Base-by-base conservation (phyloP, 441 rosid species). In the Jatropha podagrica region DNA sequence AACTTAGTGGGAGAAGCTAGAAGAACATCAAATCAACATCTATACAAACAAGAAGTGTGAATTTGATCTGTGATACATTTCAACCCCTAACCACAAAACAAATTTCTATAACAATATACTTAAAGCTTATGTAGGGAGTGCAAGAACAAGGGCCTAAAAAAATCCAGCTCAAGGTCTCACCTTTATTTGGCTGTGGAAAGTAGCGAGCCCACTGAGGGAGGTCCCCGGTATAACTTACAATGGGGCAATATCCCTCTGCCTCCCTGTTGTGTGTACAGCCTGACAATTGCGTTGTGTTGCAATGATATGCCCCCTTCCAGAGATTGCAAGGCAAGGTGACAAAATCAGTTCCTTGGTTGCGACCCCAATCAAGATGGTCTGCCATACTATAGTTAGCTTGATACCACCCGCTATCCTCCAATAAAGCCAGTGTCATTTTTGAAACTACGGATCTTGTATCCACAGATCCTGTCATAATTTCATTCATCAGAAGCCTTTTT, bases 341-440 rank as follows among this genome's bases (percentile, higher is more conserved):
- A 87, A 96, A 96, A 15, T 87, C 92, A 71, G 97, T 94, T 77
- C 99, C 99, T 83, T 96, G 97, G 80, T 90, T 92, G 66, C 83
- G 93, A 55, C 99, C 99, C 99, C 99, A 96, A 74, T 96, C 99
- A 20, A 96, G 97, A 75, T 73, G 89, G 84, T 94, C 99, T 69
- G 98, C 98, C 98, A 96, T 89, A 73, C 96, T 94, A 83, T 96
- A 96, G 78, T 96, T 91, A 85, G 98, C 97, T 86, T 88, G 91
- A 86, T 94, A 96, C 99, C 99, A 96, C 59, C 99, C 99, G 79
- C 99, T 96, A 81, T 94, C 99, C 84, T 96, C 99, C 82, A 96
- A 80, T 70, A 96, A 83, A 40, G 99, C 99, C 49, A 96, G 81
- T 52, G 98, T 96, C 98, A 96, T 96, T 87, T 92, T 96, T 23